Conservation (phyloP, 305 asterid genomes). For the Lippia alba region DNA sequence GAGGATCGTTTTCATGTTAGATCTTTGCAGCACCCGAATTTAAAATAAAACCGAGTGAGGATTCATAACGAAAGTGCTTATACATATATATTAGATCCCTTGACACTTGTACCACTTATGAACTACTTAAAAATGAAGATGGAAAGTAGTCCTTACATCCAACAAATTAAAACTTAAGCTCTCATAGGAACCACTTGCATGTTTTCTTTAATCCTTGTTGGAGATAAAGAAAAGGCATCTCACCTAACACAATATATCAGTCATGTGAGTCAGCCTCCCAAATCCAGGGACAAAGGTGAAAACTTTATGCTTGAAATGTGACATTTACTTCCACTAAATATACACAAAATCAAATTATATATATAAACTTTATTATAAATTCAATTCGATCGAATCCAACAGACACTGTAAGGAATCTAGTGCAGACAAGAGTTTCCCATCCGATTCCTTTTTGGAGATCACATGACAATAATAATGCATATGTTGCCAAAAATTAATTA, state of each 20-base stretch:
- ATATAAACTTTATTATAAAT: no score
- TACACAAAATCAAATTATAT: no score
- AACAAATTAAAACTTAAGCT: no score
- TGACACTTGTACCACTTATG: background rate
- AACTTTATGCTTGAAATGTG: no score
- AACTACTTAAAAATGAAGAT: background rate
- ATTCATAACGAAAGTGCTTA: no score
- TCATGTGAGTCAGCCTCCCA: constrained; percentile 33
- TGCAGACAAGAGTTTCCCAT: background rate
- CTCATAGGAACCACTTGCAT: constrained; percentile 34
- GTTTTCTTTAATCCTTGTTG: constrained; percentile 22
- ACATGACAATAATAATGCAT: background rate
- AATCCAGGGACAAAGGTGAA: no score
- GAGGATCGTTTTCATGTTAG: no score
- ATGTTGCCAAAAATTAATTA: constrained; percentile 10
- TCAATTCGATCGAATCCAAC: no score
- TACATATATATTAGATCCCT: background rate
- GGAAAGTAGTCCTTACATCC: background rate
- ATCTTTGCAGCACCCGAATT: no score
- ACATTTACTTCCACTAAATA: no score
- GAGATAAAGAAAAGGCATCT: constrained; percentile 35
- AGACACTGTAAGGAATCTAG: no score
- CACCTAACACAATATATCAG: constrained; percentile 28
- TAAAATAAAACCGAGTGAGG: no score
- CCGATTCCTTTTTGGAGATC: background rate